A percentile compares a stretch with the other conserved stretches of the same genome.
Conservation (phyloP, 2,329 filamentous ascomycete genomes). For the Penicillium sp. region DNA sequence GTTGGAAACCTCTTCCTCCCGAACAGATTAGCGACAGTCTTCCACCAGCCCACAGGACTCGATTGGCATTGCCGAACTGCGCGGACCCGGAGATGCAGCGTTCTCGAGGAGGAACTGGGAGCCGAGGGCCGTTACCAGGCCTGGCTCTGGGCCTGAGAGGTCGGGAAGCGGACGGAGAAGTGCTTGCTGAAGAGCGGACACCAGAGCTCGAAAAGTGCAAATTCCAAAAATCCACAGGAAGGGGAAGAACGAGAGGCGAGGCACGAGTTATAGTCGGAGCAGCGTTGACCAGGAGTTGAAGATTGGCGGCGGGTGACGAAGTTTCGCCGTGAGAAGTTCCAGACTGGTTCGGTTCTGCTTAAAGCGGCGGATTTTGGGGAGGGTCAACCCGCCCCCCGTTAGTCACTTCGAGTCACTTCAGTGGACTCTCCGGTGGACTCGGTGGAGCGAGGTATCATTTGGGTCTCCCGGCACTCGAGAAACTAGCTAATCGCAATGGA, state of each 20-base stretch:
- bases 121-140: conserved; percentile 16
- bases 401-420: not conserved
- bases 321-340: not conserved
- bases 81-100: conserved; percentile 16
- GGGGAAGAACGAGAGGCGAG: not conserved
- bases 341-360: not conserved
- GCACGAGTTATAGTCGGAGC: not conserved
- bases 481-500: conserved; percentile 1
- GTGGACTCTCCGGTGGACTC: not conserved
- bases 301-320: not conserved
- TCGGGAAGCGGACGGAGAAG: not conserved
- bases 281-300: not conserved
- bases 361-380: conserved; percentile 4
- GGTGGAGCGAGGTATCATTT: conserved; percentile 5
- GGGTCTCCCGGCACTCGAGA: not conserved
- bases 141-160: not conserved
- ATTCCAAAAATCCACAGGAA: too few relatives aligned
- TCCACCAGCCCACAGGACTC: conserved; percentile 27
- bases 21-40: conserved; percentile 24
- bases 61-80: conserved; percentile 33
- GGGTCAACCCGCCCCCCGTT: not conserved
- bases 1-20: conserved; percentile 7
- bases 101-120: conserved; percentile 11
- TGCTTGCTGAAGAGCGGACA: conserved; percentile 5
- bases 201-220: not conserved